phyloP scores from a whole-genome alignment of 805 yeast species.

The Candida berthetii region DNA sequence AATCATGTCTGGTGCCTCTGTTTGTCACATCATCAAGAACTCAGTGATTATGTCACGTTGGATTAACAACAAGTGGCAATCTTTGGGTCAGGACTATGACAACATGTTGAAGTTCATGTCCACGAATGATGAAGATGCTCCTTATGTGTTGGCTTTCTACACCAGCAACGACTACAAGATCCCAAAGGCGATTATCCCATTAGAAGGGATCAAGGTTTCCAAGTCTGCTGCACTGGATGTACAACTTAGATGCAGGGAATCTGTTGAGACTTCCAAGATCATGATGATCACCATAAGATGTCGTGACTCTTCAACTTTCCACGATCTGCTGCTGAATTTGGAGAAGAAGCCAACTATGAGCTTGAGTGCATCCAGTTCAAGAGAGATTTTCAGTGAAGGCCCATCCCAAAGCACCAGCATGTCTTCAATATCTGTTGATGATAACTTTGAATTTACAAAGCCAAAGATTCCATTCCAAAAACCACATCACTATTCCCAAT shows the following conservation, averaged over 20 bases:
- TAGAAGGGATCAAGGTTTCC: slow-evolving; percentile 7
- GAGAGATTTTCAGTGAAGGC: slow-evolving; percentile 10
- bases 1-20: slow-evolving; percentile 2
- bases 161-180: not conserved
- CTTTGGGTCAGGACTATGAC: slow-evolving; percentile 10
- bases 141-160: slow-evolving; percentile 7
- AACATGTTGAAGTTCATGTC: slow-evolving; percentile 12
- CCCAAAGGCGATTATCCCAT: slow-evolving; percentile 11
- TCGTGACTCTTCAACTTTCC: slow-evolving; percentile 8
- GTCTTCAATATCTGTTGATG: slow-evolving; percentile 10
- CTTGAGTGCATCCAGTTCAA: slow-evolving; percentile 3
- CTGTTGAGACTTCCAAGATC: slow-evolving; percentile 7
- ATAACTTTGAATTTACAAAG: slow-evolving; percentile 2
- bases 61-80: slow-evolving; percentile 16
- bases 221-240: slow-evolving; percentile 8
- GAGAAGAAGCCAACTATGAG: not conserved
- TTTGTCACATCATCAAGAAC: slow-evolving; percentile 8
- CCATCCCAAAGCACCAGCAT: slow-evolving; percentile 19
- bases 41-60: slow-evolving; percentile 14
- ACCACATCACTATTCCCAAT: not conserved
- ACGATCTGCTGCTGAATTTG: slow-evolving; percentile 9
- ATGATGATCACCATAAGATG: slow-evolving; percentile 17
- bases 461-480: slow-evolving; percentile 1
- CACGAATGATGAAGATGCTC: slow-evolving; percentile 1
- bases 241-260: slow-evolving; percentile 8